Evolutionary conservation across 2,329 filamentous ascomycete genomes (phyloP).

Genomic region (Claviceps fusiformis): DNA sequence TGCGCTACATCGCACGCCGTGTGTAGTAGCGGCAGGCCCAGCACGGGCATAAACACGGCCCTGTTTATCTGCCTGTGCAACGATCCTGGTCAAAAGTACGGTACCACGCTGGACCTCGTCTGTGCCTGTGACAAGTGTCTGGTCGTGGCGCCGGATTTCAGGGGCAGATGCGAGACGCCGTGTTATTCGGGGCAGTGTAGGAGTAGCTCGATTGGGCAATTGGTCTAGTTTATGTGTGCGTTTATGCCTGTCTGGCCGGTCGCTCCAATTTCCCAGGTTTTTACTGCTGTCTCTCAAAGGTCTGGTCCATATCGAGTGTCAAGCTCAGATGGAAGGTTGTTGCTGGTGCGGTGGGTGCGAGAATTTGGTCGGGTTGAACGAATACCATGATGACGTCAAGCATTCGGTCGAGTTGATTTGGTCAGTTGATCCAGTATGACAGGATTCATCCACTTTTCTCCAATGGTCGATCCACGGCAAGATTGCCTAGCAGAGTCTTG

Average conservation of each 20-base stretch:
- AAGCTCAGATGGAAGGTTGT: not conserved
- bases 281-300: not conserved
- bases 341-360: not conserved
- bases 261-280: not conserved
- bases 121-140: conserved; percentile 27
- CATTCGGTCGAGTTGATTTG: not conserved
- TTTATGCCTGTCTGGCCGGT: not conserved
- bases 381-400: not conserved
- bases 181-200: conserved; percentile 15
- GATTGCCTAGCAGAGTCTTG: not conserved
- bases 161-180: conserved; percentile 25
- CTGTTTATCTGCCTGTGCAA: conserved; percentile 27
- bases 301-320: not conserved
- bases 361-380: not conserved
- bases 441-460: too few relatives aligned
- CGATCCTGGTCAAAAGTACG: conserved; percentile 17
- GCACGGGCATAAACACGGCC: conserved; percentile 18
- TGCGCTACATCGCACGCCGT: conserved; percentile 23
- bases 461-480: too few relatives aligned
- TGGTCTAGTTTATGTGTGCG: not conserved
- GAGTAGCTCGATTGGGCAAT: not conserved
- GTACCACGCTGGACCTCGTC: conserved; percentile 22
- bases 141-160: conserved; percentile 24
- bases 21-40: conserved; percentile 18
- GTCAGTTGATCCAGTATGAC: not conserved